phyloP scores from a whole-genome alignment of 2,329 filamentous ascomycete species.

The Fusarium coicis region DNA sequence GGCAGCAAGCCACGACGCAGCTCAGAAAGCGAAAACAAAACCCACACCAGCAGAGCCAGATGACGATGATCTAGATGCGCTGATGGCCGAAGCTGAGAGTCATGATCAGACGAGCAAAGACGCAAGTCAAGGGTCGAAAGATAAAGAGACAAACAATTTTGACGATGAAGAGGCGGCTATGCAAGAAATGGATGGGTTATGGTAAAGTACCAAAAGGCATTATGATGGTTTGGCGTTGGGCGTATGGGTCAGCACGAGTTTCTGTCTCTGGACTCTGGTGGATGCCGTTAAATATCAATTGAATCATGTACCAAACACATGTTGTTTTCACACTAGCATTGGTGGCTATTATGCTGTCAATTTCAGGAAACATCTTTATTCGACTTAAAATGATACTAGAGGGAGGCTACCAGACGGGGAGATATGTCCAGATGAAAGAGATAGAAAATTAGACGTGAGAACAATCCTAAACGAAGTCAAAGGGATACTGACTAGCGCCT shows the following conservation, averaged over 20 bases:
- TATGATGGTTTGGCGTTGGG: slow-evolving; percentile 1
- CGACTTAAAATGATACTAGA: background rate
- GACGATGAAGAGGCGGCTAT: slow-evolving; percentile 75
- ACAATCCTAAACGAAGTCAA: background rate
- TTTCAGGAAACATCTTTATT: background rate
- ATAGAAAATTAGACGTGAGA: no score
- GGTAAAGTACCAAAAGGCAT: slow-evolving; percentile 46
- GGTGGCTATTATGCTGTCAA: background rate
- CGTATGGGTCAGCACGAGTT: background rate
- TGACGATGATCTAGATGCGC: slow-evolving; percentile 61
- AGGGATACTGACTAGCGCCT: background rate
- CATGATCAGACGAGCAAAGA: slow-evolving; percentile 22
- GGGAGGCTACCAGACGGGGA: background rate
- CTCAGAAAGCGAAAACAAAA: slow-evolving; percentile 27
- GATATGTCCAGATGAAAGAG: background rate
- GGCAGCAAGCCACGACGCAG: slow-evolving; percentile 48
- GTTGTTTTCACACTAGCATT: background rate
- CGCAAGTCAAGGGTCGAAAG: background rate
- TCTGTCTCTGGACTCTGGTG: no score
- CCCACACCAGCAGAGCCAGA: slow-evolving; percentile 43
- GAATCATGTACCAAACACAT: background rate
- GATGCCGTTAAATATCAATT: background rate
- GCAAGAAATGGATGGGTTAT: slow-evolving; percentile 69
- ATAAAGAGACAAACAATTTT: slow-evolving; percentile 53
- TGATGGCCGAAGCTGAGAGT: slow-evolving; percentile 63